phyloP scores from a whole-genome alignment of 768 basidiomycete species.

The Russula sp. region DNA sequence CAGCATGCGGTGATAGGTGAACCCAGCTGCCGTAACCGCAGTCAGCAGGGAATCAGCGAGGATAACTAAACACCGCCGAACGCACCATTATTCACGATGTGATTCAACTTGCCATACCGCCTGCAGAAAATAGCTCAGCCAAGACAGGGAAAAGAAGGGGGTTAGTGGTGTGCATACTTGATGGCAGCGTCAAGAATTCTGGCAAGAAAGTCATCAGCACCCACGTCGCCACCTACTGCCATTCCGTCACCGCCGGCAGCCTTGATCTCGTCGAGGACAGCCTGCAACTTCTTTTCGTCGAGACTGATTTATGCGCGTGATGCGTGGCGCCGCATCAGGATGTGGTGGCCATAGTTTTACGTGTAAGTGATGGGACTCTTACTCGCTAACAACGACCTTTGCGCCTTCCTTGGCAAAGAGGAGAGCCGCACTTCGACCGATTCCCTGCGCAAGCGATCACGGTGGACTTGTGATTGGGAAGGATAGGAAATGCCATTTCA shows the following conservation, averaged over 20 bases:
- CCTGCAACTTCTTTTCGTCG: slow-evolving; percentile 60
- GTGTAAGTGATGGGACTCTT: slow-evolving; percentile 24
- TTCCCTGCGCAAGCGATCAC: slow-evolving; percentile 47
- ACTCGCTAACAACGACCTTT: slow-evolving; percentile 84
- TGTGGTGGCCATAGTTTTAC: neutral
- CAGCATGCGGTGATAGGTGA: slow-evolving; percentile 83
- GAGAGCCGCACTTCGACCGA: slow-evolving; percentile 67
- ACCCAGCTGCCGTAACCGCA: slow-evolving; percentile 44
- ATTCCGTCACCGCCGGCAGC: slow-evolving; percentile 67
- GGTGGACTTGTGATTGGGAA: slow-evolving; percentile 18
- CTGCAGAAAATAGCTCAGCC: slow-evolving; percentile 33
- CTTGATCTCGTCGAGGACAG: slow-evolving; percentile 69
- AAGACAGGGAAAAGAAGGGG: neutral
- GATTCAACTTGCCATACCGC: slow-evolving; percentile 74
- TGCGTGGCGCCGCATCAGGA: neutral
- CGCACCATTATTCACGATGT: slow-evolving; percentile 76
- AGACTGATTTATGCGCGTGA: slow-evolving; percentile 41
- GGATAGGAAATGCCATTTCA: neutral
- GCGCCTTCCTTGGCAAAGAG: slow-evolving; percentile 82
- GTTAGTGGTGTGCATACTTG: slow-evolving; percentile 43
- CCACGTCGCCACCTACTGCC: slow-evolving; percentile 72
- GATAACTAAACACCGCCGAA: slow-evolving; percentile 1
- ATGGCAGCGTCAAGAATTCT: slow-evolving; percentile 71
- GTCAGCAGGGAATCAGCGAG: neutral
- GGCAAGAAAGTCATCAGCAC: slow-evolving; percentile 78